Evolutionary conservation across 441 rosid species (phyloP).

Genomic region (Erodium texanum): DNA sequence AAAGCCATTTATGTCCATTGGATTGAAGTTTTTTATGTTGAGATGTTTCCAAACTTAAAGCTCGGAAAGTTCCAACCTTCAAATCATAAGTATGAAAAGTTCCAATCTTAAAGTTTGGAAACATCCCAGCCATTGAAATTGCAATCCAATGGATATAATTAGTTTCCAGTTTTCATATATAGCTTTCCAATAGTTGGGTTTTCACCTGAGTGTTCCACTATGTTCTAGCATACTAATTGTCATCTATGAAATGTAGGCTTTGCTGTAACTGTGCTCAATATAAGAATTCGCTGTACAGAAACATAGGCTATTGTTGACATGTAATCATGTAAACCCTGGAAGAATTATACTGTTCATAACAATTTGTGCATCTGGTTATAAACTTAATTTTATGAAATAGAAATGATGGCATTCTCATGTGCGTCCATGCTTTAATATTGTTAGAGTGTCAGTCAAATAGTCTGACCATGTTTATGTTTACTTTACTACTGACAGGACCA

Average conservation of each 20-base stretch:
- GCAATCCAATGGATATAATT: no score
- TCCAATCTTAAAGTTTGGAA: no score
- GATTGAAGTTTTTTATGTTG: no score
- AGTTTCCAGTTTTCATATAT: no score
- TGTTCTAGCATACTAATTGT: neutral
- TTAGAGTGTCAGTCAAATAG: neutral
- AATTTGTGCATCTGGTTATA: neutral
- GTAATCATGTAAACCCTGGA: neutral
- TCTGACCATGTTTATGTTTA: neutral
- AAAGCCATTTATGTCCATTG: no score
- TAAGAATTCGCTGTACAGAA: neutral
- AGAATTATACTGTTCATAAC: neutral
- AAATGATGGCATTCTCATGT: neutral
- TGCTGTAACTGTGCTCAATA: neutral
- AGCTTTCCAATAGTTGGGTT: no score
- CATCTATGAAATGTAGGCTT: neutral
- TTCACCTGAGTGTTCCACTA: no score
- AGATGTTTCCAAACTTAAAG: no score
- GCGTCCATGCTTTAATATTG: neutral
- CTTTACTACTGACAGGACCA: constrained; percentile 3
- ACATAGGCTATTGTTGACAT: neutral
- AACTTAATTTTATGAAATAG: neutral
- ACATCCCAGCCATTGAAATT: no score
- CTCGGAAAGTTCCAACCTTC: no score
- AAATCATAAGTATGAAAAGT: no score